phyloP scores from a whole-genome alignment of 176 grass and related monocot species.

The Aegilops longissima region DNA sequence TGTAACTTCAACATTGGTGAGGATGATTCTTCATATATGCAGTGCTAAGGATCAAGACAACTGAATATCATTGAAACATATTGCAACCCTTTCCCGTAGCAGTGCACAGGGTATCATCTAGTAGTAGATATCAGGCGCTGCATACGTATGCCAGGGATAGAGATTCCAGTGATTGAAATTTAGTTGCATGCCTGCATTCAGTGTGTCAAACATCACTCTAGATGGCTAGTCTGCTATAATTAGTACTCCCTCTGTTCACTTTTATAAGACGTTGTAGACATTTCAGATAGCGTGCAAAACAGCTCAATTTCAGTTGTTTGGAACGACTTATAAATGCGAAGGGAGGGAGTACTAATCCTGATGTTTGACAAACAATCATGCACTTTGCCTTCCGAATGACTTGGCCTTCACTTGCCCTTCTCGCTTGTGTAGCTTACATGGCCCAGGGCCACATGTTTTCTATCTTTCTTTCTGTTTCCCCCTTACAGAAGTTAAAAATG shows the following conservation, averaged over 20 bases:
- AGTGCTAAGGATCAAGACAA: too few relatives aligned
- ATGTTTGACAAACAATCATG: neutral
- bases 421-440: neutral
- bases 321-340: too few relatives aligned
- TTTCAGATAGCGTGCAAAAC: too few relatives aligned
- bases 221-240: neutral
- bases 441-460: neutral
- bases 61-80: too few relatives aligned
- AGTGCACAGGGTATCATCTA: too few relatives aligned
- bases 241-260: neutral
- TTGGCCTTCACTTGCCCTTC: neutral
- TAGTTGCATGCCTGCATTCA: neutral
- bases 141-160: neutral
- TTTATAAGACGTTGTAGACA: too few relatives aligned
- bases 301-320: too few relatives aligned
- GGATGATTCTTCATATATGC: too few relatives aligned
- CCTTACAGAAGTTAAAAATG: neutral
- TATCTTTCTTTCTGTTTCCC: neutral
- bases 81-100: too few relatives aligned
- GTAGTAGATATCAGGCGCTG: neutral
- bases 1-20: too few relatives aligned
- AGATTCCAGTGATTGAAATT: neutral
- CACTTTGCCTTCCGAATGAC: neutral
- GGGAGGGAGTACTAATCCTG: neutral
- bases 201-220: neutral